Base-by-base conservation (phyloP, 805 yeast species). In the Komagataella mondaviorum region DNA sequence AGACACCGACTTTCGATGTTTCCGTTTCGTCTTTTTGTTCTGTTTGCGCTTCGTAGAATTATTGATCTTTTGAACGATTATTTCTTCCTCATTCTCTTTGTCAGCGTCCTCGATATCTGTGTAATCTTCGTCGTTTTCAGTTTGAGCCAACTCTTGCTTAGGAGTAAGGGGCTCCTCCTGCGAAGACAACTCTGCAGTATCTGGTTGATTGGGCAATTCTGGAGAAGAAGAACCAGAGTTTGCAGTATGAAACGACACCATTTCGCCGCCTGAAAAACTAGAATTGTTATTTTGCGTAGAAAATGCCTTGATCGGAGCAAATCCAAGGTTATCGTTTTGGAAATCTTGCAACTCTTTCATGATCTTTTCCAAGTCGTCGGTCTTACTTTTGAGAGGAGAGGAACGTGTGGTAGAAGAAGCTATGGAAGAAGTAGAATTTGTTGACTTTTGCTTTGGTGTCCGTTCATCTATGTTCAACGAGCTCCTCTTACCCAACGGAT, bases 1-100 rank as follows among this genome's bases (percentile, higher is more conserved):
- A 24, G 61, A 61, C 44, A 56, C 45, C 12, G 57, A 56, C 55
- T 56, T 53, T 36, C 54, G 43, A 53, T 53, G 50, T 51, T 54
- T 50, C 48, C 55, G 50, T 39, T 51, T 50, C n/a, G 24, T 24
- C 20, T 45, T 36, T 45, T 22, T 45, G 47, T 53, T 22, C 23
- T 12, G 45, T 44, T 36, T 30, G 16, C 46, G 8, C 10, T 18
- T 30, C 10, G 39, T 30, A 7, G 39, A 30, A 8, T 30, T 12
- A 30, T 6, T 7, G 36, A 30, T 14, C 48, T 45, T 16, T 43
- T 39, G 44, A n/a, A 10, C 45, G 6, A 22, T 24, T 20, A 12
- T 23, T 30, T 39, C 8, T 22, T 22, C 20, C n/a, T 48, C 36
- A 45, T 10, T 6, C 20, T 14, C 18, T 16, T n/a, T 24, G 16